These are phyloP conservation scores for Sporothrix sp. DNA, from an alignment of 2,329 filamentous ascomycete species.

Conservation along the genomic window DNA sequence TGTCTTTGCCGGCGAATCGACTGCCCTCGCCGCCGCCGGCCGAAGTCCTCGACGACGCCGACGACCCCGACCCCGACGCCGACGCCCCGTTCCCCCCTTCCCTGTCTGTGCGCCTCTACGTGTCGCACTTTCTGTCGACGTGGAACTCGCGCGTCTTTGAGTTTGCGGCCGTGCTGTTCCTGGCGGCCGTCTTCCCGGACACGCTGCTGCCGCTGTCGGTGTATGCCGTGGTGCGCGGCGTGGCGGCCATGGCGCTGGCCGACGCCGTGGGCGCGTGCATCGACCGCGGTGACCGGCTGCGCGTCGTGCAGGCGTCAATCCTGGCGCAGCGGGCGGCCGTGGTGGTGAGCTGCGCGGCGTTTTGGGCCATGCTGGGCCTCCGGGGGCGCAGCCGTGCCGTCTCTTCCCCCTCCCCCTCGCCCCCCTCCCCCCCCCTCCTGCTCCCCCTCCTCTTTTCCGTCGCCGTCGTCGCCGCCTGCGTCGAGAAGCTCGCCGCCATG, in stretches of 20 bases:
- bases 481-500: conserved; percentile 59
- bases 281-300: conserved; percentile 43
- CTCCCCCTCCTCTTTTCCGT: conserved; percentile 24
- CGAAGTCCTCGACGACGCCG: background rate
- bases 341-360: conserved; percentile 36
- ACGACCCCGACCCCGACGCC: background rate
- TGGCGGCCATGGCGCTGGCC: conserved; percentile 48
- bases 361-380: conserved; percentile 31
- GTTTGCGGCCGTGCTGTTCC: conserved; percentile 50
- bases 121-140: conserved; percentile 51
- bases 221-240: conserved; percentile 55
- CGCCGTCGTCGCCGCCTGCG: conserved; percentile 46
- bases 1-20: too few relatives aligned
- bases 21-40: too few relatives aligned
- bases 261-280: conserved; percentile 49
- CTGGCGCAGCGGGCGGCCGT: conserved; percentile 35
- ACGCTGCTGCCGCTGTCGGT: conserved; percentile 57
- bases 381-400: conserved; percentile 18
- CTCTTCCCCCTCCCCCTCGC: background rate
- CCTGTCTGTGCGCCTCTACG: conserved; percentile 35
- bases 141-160: conserved; percentile 58
- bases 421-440: background rate
- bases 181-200: conserved; percentile 44
- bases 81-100: background rate
- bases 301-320: conserved; percentile 43